A percentile compares a stretch with the other conserved stretches of the same genome.
Evolutionary conservation across 768 basidiomycete species (phyloP).

Genomic region (Leccinellum rugosiceps): DNA sequence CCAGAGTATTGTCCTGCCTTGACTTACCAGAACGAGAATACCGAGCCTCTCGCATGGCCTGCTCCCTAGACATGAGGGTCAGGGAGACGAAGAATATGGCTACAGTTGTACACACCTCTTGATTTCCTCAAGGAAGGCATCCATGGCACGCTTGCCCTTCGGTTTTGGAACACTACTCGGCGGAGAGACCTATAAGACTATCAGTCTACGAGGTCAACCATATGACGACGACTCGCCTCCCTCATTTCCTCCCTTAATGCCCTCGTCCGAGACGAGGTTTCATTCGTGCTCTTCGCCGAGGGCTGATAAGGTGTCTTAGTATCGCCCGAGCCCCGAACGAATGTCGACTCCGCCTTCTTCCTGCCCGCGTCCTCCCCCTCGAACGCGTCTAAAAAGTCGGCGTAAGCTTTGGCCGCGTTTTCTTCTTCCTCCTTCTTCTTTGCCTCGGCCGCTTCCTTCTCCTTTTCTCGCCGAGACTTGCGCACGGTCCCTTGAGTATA

Average conservation of each 20-base stretch:
- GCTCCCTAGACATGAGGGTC: constrained; percentile 61
- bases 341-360: constrained; percentile 51
- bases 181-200: constrained; percentile 49
- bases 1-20: neutral
- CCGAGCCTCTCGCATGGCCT: constrained; percentile 86
- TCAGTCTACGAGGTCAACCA: constrained; percentile 3
- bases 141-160: constrained; percentile 96
- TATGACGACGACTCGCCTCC: constrained; percentile 26
- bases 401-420: constrained; percentile 72
- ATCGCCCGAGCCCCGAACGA: constrained; percentile 57
- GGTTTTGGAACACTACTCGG: constrained; percentile 58
- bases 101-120: constrained; percentile 59
- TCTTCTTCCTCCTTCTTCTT: constrained; percentile 85
- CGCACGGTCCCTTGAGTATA: constrained; percentile 83
- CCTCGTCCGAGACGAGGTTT: constrained; percentile 31
- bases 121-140: constrained; percentile 93
- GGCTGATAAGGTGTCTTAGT: constrained; percentile 41
- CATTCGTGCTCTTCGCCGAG: constrained; percentile 29
- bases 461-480: constrained; percentile 90
- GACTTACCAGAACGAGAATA: constrained; percentile 63
- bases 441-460: constrained; percentile 88
- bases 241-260: constrained; percentile 33
- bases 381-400: constrained; percentile 82
- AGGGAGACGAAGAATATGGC: neutral
- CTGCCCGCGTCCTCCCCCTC: constrained; percentile 62